Conservation (phyloP, 2,329 filamentous ascomycete genomes). For the Sphaerulina musiva region DNA sequence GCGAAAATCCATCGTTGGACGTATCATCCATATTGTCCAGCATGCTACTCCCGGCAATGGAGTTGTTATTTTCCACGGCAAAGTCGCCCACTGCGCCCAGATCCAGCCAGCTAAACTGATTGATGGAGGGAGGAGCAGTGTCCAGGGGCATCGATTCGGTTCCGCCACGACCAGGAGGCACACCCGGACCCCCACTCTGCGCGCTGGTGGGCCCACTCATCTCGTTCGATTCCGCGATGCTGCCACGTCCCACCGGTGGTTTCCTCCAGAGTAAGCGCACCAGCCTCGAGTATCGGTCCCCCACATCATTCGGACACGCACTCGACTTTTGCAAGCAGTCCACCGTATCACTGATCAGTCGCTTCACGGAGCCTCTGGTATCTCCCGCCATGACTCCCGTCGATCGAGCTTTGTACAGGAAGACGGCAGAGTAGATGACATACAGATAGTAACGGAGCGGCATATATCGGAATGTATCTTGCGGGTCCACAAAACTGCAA, state of each 20-base stretch:
- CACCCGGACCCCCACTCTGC: conserved; percentile 10
- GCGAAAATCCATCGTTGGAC: conserved; percentile 26
- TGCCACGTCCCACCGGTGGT: conserved; percentile 24
- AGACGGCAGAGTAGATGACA: conserved; percentile 58
- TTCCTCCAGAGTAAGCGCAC: conserved; percentile 55
- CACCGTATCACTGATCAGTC: conserved; percentile 54
- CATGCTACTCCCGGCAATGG: conserved; percentile 24
- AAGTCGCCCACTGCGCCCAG: conserved; percentile 55
- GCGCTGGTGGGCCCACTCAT: conserved; percentile 16
- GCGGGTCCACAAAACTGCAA: conserved; percentile 54
- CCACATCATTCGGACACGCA: conserved; percentile 53
- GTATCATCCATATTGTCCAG: conserved; percentile 29
- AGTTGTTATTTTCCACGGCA: conserved; percentile 34
- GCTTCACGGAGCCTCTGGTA: conserved; percentile 51
- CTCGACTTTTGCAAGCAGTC: conserved; percentile 55
- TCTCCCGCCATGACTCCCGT: conserved; percentile 54
- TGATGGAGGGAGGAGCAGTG: conserved; percentile 33
- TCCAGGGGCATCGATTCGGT: conserved; percentile 14
- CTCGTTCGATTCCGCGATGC: conserved; percentile 22
- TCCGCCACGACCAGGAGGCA: conserved; percentile 6
- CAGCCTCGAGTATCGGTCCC: conserved; percentile 55
- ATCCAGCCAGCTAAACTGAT: conserved; percentile 58
- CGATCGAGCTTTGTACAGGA: conserved; percentile 58
- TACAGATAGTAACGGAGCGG: conserved; percentile 58
- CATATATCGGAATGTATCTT: conserved; percentile 56